A percentile compares a stretch with the other conserved stretches of the same genome.
These are phyloP conservation scores for Zangia roseola DNA, from an alignment of 768 basidiomycete genomes.

Conservation along the genomic window DNA sequence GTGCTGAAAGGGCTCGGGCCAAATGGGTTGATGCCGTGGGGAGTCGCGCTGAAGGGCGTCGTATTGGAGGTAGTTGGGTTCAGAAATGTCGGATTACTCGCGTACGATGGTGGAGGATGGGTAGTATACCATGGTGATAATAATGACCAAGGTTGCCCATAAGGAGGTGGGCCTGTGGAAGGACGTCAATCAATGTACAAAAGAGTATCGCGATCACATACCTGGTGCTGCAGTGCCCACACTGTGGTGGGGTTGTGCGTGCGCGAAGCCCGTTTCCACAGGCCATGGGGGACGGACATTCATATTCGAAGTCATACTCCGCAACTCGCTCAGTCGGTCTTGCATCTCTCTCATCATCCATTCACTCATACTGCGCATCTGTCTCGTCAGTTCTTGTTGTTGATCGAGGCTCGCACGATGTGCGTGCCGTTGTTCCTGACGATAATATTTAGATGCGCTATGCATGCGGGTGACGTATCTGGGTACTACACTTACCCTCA, in stretches of 20 bases:
- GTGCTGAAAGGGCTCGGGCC: neutral
- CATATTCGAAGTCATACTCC: neutral
- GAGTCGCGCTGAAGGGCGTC: neutral
- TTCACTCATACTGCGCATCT: neutral
- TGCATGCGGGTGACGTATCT: neutral
- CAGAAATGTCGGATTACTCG: no score
- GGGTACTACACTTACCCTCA: constrained; percentile 1
- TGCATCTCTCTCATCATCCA: constrained; percentile 12
- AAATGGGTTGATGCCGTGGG: neutral
- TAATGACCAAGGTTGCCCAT: neutral
- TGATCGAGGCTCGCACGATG: constrained; percentile 4
- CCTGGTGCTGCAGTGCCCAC: neutral
- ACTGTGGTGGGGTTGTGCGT: neutral
- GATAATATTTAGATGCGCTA: neutral
- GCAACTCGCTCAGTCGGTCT: neutral
- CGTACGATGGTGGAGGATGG: no score
- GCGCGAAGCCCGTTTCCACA: neutral
- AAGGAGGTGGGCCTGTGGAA: neutral
- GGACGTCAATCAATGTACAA: neutral
- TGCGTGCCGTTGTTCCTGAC: constrained; percentile 6
- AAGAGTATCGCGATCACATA: neutral
- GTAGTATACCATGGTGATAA: no score
- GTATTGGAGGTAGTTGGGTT: no score
- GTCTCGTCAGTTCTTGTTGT: constrained; percentile 4
- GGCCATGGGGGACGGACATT: neutral